Base-by-base conservation (phyloP, 495 filamentous ascomycete genomes). In the Durotheca rogersii region DNA sequence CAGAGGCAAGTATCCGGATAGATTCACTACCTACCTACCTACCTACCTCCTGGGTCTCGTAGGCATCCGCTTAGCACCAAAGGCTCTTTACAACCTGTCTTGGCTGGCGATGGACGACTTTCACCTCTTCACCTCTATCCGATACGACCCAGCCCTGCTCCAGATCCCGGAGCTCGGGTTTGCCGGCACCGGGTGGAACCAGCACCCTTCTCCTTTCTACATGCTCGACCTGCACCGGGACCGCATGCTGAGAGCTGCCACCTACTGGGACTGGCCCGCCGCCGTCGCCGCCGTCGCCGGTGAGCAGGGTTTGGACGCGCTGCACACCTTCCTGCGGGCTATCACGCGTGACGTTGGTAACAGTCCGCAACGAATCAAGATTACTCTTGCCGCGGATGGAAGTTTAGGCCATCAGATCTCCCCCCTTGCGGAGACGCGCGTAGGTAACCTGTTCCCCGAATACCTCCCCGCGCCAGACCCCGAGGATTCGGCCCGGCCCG, bases 191-290 rank as follows among this genome's bases (percentile, higher is more conserved):
- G 55, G 72, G 29, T 73, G 75, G 69, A 73, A 79, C 33, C 51
- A 61, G 41, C 68, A 73, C 14, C 51, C 72, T 14, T 83, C 80
- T n/a, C 82, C 82, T 1, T 86, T 93, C 60, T 96, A 95, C 71
- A 88, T 96, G 72, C 78, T 95, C 9, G 68, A 79, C 34, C 85
- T 84, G 67, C 92, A 97, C 66, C 82, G 80, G 15, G 86, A 93
- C 60, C 89, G 78, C 42, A 81, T 96, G 61, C 75, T 90, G 34
- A 72, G 75, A 46, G 88, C 89, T 18, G 89, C 88, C 0, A 67
- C 69, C 20, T 70, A 87, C 50, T 95, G 90, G 68, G 60, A 72
- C 17, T 92, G 84, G 83, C 50, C 63, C 3, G 56, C 54, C 6
- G 81, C 74, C 6, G 48, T 74, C 4, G 46, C 65, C 2, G 25